Percentiles rank a stretch among this genome's conserved stretches.
Conservation (phyloP, 768 basidiomycete species). For the Tricholoma flavovirens region DNA sequence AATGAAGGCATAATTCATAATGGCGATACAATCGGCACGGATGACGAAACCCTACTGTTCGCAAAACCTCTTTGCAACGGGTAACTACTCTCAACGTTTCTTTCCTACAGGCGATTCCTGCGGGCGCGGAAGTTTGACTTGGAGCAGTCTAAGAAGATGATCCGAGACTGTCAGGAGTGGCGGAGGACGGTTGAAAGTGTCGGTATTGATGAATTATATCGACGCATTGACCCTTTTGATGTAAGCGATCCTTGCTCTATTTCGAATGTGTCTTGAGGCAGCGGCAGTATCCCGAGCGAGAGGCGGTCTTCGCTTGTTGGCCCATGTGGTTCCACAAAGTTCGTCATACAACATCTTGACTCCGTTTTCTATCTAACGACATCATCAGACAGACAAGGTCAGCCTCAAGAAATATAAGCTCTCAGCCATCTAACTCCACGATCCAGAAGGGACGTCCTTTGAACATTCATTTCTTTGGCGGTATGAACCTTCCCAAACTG, state of each 20-base stretch:
- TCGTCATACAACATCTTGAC: conserved; percentile 8
- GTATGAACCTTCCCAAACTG: conserved; percentile 51
- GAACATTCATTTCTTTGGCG: conserved; percentile 60
- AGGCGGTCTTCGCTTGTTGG: conserved; percentile 68
- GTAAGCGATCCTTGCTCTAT: conserved; percentile 33
- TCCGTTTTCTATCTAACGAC: neutral
- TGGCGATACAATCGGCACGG: conserved; percentile 59
- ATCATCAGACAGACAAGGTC: conserved; percentile 64
- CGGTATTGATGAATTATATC: conserved; percentile 62
- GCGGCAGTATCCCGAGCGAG: conserved; percentile 61
- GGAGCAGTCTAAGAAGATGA: conserved; percentile 56
- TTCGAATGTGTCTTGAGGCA: neutral
- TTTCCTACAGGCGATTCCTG: conserved; percentile 56
- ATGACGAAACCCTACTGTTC: conserved; percentile 52
- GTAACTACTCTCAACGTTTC: neutral
- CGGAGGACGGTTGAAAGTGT: conserved; percentile 55
- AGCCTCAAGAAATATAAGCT: conserved; percentile 4
- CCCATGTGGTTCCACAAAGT: conserved; percentile 79
- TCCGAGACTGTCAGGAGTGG: conserved; percentile 64
- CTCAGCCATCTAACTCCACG: neutral
- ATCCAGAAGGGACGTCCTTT: conserved; percentile 63
- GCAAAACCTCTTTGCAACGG: conserved; percentile 13
- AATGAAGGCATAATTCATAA: conserved; percentile 51
- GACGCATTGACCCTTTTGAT: conserved; percentile 61
- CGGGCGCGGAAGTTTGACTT: conserved; percentile 64